Evolutionary conservation across 148 eudicot genomes (phyloP), one percentile per base, ranked within the genome.

Genomic region (Fagopyrum homotropicum): DNA sequence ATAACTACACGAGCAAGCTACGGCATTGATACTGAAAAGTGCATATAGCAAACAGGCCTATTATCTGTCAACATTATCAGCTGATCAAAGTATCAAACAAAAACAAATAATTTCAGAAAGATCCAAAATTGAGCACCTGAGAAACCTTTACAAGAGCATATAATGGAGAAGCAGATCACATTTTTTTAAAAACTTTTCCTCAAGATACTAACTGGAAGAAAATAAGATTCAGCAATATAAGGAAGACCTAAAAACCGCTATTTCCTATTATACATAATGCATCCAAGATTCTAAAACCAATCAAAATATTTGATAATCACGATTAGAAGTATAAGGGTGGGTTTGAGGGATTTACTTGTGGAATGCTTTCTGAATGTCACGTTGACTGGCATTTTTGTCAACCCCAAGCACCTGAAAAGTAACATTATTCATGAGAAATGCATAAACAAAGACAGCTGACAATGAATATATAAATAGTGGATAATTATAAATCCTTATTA

Each of bases 331-430:
- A 69, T 40, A 17, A 15, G 50, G 73, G 43, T 46, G 35, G 11
- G 29, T 9, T 60, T 9, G 9, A 49, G 14, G 73, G 48, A 74
- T 88, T 72, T 95, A 92, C 98, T 89, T 95, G 92, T 95, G 98
- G 61, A 95, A 95, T 64, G 98, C 97, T 80, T 95, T 95, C 80
- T 92, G 88, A 79, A 94, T 88, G 48, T 94, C 97, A 17, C 98
- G 88, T 75, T 90, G 96, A 80, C 88, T 88, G 22, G 98, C 97
- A 75, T 75, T 88, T 73, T 77, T 75, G 60, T 94, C 96, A 78
- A 94, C 97, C 59, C 98, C 98, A 71, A 94, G 88, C 57, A 94
- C 91, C 98, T 94, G 89, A 66, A 64, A 81, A 69, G 43, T 2
- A 7, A 63, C 57, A 19, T 14, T 22, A 7, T 5, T 57, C 4